Conservation (phyloP, 805 yeast genomes). For the Zygosaccharomyces rouxii region DNA sequence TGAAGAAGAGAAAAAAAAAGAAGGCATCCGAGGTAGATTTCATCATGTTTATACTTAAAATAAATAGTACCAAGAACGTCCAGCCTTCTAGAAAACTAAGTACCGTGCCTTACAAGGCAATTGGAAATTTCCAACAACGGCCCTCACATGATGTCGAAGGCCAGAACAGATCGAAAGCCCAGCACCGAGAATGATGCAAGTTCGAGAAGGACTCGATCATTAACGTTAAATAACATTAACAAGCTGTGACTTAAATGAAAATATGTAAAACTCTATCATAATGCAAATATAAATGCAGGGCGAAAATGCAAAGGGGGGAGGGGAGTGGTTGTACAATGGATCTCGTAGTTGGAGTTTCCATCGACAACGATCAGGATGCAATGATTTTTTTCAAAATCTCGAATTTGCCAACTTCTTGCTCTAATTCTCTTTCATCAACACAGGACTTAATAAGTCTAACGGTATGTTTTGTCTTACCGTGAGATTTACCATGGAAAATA, state of each 20-base stretch:
- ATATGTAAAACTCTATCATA: not conserved
- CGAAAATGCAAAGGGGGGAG: not conserved
- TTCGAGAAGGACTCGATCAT: not conserved
- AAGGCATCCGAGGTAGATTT: not conserved
- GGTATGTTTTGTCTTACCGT: slow-evolving; percentile 33
- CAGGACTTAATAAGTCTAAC: slow-evolving; percentile 28
- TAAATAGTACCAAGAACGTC: not conserved
- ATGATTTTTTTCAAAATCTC: slow-evolving; percentile 26
- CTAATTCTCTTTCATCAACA: slow-evolving; percentile 30
- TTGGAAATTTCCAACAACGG: not conserved
- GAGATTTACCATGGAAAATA: slow-evolving; percentile 26
- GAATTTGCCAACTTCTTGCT: slow-evolving; percentile 29
- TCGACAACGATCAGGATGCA: slow-evolving; percentile 1
- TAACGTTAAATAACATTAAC: not conserved
- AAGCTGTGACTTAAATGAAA: not conserved
- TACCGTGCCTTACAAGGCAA: not conserved
- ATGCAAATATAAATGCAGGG: slow-evolving; percentile 3
- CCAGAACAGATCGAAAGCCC: not conserved
- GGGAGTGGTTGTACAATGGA: not conserved
- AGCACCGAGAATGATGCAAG: not conserved
- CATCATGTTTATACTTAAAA: not conserved
- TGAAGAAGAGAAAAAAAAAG: not conserved
- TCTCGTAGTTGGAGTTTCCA: slow-evolving; percentile 2
- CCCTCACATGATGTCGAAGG: not conserved
- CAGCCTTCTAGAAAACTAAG: not conserved